A percentile compares a stretch with the other conserved stretches of the same genome.
Conservation (phyloP, 2,329 filamentous ascomycete species). For the Pezicula carpinea region DNA sequence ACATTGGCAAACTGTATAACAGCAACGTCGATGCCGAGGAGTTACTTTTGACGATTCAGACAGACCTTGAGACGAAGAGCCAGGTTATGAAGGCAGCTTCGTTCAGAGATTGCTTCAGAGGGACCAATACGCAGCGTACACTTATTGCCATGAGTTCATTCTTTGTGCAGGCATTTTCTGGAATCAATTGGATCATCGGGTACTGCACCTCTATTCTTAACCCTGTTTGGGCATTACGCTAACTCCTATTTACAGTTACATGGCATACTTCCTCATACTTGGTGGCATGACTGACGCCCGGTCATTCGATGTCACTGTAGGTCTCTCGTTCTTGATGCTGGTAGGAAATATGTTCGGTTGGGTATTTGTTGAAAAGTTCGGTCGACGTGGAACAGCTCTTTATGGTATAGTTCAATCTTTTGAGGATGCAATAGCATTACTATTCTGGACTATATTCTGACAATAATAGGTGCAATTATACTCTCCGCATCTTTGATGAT, state of each 20-base stretch:
- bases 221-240: neutral
- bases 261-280: constrained; percentile 26
- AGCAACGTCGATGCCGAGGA: constrained; percentile 5
- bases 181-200: constrained; percentile 29
- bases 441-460: neutral
- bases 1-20: constrained; percentile 7
- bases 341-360: constrained; percentile 29
- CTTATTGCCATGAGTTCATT: constrained; percentile 28
- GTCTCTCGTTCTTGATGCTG: constrained; percentile 25
- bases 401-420: constrained; percentile 10
- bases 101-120: constrained; percentile 17
- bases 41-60: constrained; percentile 9
- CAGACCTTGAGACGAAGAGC: constrained; percentile 1
- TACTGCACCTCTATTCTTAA: constrained; percentile 8
- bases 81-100: neutral
- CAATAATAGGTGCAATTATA: neutral
- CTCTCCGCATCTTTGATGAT: constrained; percentile 13
- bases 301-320: constrained; percentile 24
- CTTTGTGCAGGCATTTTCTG: constrained; percentile 27
- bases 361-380: constrained; percentile 28
- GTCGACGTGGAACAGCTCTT: constrained; percentile 24
- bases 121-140: constrained; percentile 12
- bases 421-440: neutral
- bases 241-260: constrained; percentile 10
- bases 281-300: constrained; percentile 20